Conservation (phyloP, 768 basidiomycete species). For the Leccinum rimulosum region DNA sequence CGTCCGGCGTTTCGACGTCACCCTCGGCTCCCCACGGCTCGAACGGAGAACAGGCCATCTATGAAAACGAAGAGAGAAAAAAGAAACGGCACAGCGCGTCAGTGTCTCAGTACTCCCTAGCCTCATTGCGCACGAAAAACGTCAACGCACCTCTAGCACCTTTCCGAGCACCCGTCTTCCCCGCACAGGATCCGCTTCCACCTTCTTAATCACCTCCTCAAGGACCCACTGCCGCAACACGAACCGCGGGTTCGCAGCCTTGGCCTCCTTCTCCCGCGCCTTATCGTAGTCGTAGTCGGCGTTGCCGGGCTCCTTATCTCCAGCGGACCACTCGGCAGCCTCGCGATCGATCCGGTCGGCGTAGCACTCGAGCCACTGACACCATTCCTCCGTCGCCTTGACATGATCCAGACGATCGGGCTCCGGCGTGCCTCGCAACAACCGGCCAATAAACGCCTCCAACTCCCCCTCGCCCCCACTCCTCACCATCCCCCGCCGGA, state of each 20-base stretch:
- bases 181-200: conserved; percentile 61
- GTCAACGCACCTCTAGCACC: conserved; percentile 66
- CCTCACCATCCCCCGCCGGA: conserved; percentile 45
- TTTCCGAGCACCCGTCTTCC: conserved; percentile 73
- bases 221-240: conserved; percentile 94
- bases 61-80: neutral
- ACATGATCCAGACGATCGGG: conserved; percentile 42
- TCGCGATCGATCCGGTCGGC: conserved; percentile 57
- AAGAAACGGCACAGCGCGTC: neutral
- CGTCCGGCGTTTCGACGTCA: conserved; percentile 38
- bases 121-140: neutral
- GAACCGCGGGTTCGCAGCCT: conserved; percentile 81
- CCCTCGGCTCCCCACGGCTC: conserved; percentile 84
- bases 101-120: neutral
- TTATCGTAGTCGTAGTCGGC: conserved; percentile 40
- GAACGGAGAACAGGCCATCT: conserved; percentile 90
- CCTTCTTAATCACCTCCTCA: conserved; percentile 82
- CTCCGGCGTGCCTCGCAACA: conserved; percentile 50
- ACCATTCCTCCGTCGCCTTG: conserved; percentile 51
- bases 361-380: conserved; percentile 64
- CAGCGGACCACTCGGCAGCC: conserved; percentile 40
- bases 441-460: conserved; percentile 40
- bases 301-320: conserved; percentile 29
- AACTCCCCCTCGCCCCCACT: conserved; percentile 22
- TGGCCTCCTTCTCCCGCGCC: conserved; percentile 50